A percentile compares a stretch with the other conserved stretches of the same genome.
Evolutionary conservation across 2,329 filamentous ascomycete genomes (phyloP).

Genomic region (Fusarium stilboides): DNA sequence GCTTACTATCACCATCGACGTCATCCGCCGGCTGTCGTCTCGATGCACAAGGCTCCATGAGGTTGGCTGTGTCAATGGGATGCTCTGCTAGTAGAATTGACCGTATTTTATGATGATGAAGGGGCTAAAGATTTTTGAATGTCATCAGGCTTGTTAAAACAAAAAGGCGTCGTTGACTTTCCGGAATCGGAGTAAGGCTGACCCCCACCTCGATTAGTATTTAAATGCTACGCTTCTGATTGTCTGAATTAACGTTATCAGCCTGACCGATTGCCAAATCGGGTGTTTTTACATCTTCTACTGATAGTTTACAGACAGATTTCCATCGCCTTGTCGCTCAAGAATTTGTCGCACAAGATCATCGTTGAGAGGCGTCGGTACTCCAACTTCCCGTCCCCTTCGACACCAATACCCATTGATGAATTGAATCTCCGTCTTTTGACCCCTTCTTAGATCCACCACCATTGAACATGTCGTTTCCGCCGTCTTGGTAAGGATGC

Average conservation of each 20-base stretch:
- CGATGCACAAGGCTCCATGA: constrained; percentile 4
- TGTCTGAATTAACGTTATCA: background rate
- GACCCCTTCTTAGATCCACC: background rate
- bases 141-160: constrained; percentile 13
- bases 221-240: background rate
- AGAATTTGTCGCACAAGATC: background rate
- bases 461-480: constrained; percentile 15
- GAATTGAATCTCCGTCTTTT: constrained; percentile 4
- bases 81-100: background rate
- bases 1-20: constrained; percentile 35
- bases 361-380: background rate
- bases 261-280: no score
- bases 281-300: background rate
- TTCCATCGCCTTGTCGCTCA: constrained; percentile 1
- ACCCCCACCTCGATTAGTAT: constrained; percentile 18
- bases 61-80: background rate
- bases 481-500: background rate
- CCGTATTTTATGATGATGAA: background rate
- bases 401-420: constrained; percentile 15
- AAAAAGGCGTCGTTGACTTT: constrained; percentile 19
- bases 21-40: constrained; percentile 16
- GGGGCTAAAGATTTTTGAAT: background rate
- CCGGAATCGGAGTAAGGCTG: constrained; percentile 33
- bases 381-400: constrained; percentile 2
- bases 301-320: no score